Conservation (phyloP, 768 basidiomycete genomes). For the Amylocystis lapponica region DNA sequence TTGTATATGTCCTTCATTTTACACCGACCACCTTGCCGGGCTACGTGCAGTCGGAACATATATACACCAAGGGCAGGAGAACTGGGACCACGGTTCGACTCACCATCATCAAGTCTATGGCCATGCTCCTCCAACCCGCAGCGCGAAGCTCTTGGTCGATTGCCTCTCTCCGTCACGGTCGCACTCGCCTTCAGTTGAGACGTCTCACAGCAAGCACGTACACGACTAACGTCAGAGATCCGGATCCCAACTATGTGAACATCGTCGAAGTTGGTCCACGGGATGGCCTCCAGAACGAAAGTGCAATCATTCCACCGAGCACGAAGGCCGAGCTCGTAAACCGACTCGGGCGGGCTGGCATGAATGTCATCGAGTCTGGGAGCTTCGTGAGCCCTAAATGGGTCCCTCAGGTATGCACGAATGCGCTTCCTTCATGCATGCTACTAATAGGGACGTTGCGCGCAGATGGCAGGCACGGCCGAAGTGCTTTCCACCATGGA, state of each 20-base stretch:
- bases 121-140: no score
- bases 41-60: no score
- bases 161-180: no score
- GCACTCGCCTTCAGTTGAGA: no score
- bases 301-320: conserved; percentile 60
- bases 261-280: conserved; percentile 90
- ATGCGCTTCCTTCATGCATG: conserved; percentile 2
- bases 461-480: conserved; percentile 82
- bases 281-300: conserved; percentile 91
- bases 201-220: no score
- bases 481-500: conserved; percentile 62
- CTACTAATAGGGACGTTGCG: neutral
- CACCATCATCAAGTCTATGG: no score
- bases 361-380: conserved; percentile 71
- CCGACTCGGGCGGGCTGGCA: conserved; percentile 61
- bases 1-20: no score
- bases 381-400: conserved; percentile 92
- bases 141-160: no score
- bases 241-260: conserved; percentile 41
- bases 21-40: no score
- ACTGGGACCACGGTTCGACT: no score
- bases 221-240: no score
- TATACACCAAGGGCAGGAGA: no score
- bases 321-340: conserved; percentile 80
- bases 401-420: conserved; percentile 88